These are phyloP conservation scores for Candida alai DNA, from an alignment of 805 yeast genomes.

Conservation along the genomic window DNA sequence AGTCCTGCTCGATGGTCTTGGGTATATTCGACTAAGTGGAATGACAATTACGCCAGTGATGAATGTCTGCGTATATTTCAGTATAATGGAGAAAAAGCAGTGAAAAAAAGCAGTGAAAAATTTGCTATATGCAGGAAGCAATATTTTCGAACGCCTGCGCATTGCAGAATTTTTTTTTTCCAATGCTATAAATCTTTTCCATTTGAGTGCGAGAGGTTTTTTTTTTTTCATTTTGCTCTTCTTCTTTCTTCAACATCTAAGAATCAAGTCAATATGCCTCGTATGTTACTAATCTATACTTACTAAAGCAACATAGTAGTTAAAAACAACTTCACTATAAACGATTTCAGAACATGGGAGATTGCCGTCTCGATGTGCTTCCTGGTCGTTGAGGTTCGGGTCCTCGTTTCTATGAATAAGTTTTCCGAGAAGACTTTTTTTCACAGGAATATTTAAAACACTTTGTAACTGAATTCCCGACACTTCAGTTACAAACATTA, in stretches of 20 bases:
- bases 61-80: background rate
- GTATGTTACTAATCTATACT: slow-evolving; percentile 40
- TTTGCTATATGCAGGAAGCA: too few relatives aligned
- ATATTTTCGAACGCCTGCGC: too few relatives aligned
- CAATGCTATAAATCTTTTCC: too few relatives aligned
- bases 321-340: slow-evolving; percentile 4
- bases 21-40: too few relatives aligned
- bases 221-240: slow-evolving; percentile 10
- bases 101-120: too few relatives aligned
- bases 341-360: slow-evolving; percentile 10
- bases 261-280: slow-evolving; percentile 50
- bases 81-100: too few relatives aligned
- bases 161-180: too few relatives aligned
- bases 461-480: slow-evolving; percentile 74
- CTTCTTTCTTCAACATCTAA: slow-evolving; percentile 7
- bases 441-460: slow-evolving; percentile 25
- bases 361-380: slow-evolving; percentile 8
- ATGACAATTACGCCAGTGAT: background rate
- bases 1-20: too few relatives aligned
- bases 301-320: slow-evolving; percentile 5
- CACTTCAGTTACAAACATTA: slow-evolving; percentile 62
- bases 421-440: slow-evolving; percentile 11
- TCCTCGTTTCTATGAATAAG: slow-evolving; percentile 42
- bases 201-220: too few relatives aligned
- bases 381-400: slow-evolving; percentile 61